Evolutionary conservation across 495 filamentous ascomycete species (phyloP).

Genomic region (Xylaria castorea): DNA sequence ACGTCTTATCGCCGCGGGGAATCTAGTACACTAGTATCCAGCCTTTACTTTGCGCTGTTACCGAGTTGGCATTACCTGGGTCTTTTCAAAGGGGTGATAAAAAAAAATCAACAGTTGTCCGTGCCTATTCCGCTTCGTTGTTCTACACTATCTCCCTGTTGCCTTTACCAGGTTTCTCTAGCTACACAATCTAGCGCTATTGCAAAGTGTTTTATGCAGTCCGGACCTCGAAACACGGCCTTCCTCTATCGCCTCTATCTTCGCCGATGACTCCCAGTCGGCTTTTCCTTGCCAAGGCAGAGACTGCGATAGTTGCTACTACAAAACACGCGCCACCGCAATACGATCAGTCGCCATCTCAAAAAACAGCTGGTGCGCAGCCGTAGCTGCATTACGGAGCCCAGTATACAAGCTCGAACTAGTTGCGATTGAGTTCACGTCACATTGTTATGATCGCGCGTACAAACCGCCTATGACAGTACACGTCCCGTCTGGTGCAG

Average conservation of each 20-base stretch:
- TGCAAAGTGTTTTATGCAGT: slow-evolving; percentile 8
- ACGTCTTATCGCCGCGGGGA: slow-evolving; percentile 12
- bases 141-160: neutral
- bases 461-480: neutral
- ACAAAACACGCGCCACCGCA: neutral
- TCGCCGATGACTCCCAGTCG: slow-evolving; percentile 7
- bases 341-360: slow-evolving; percentile 2
- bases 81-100: neutral
- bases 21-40: neutral
- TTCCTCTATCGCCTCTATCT: slow-evolving; percentile 4
- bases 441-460: slow-evolving; percentile 15
- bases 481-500: neutral
- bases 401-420: neutral
- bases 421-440: neutral
- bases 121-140: neutral
- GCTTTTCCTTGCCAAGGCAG: neutral
- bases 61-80: neutral
- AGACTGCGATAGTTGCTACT: slow-evolving; percentile 4
- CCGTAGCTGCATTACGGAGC: neutral
- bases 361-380: neutral
- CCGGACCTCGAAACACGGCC: neutral
- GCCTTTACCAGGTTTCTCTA: neutral
- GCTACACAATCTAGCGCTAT: neutral
- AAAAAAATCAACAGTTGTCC: neutral
- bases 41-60: neutral